phyloP scores from a whole-genome alignment of 208 protist species.

The Trypanosoma congolense region DNA sequence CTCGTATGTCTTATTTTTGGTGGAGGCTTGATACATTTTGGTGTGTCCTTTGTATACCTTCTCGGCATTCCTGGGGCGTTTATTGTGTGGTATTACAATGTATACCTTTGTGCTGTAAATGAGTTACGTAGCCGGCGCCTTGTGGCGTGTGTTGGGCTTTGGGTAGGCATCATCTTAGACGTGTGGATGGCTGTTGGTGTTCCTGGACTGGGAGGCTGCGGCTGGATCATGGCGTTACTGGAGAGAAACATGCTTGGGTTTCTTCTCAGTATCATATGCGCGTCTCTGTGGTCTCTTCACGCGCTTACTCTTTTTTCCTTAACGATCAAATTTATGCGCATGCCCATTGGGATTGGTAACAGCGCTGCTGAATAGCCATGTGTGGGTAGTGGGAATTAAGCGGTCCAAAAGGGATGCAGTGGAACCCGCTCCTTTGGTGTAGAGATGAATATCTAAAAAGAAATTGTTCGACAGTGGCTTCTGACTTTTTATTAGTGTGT shows the following conservation, averaged over 20 bases:
- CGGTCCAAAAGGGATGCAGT: too few relatives aligned
- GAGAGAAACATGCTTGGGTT: background rate
- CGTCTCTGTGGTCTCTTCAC: constrained; percentile 69
- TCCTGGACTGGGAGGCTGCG: constrained; percentile 60
- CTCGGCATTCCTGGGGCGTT: constrained; percentile 75
- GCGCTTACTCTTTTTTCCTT: constrained; percentile 43
- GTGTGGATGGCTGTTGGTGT: constrained; percentile 81
- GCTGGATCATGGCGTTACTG: constrained; percentile 60
- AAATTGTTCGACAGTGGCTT: too few relatives aligned
- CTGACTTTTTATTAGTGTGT: too few relatives aligned
- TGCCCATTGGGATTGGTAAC: too few relatives aligned
- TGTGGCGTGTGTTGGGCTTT: constrained; percentile 53
- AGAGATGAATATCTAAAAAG: too few relatives aligned
- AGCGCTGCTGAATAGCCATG: too few relatives aligned
- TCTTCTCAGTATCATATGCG: constrained; percentile 41
- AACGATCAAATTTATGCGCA: constrained; percentile 17
- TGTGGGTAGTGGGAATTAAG: too few relatives aligned
- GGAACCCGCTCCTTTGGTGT: too few relatives aligned
- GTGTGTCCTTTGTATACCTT: constrained; percentile 80
- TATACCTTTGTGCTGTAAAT: constrained; percentile 45
- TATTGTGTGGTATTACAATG: constrained; percentile 83
- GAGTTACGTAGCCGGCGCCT: constrained; percentile 37
- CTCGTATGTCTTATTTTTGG: constrained; percentile 48
- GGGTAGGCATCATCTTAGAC: constrained; percentile 59
- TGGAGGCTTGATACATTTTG: constrained; percentile 58